Evolutionary conservation across 2,329 filamentous ascomycete genomes (phyloP), one percentile per base, ranked within the genome.

Genomic region (Cercospora sp.): DNA sequence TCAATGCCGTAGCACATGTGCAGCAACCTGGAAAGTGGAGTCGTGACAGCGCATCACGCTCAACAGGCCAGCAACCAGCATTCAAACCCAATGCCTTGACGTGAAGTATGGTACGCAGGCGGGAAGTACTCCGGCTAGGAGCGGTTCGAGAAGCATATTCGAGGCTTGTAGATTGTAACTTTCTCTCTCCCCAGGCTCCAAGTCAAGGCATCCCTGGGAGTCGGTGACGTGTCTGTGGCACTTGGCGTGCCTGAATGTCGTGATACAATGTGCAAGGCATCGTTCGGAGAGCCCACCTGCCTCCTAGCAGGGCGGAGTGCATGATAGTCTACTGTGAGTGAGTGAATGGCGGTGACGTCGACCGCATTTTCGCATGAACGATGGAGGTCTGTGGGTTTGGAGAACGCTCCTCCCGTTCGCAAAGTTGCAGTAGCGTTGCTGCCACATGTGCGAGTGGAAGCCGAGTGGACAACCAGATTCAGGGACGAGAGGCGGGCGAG

Each of bases 391-490:
- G 12, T 37, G 34, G 10, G 34, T 37, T 37, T 37, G 2, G 34
- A 37, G 13, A 37, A 37, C 5, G 34, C 34, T 58, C 55, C 28
- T 34, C 24, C 55, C 26, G 55, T 58, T 30, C 26, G 55, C 55
- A 51, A 43, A 32, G 37, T 12, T 61, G 61, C 61, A 63, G 61
- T 53, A 63, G 61, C 61, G 55, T 26, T 49, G 45, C 61, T 32
- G 40, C 13, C 24, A 53, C 40, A 51, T 45, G 40, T 49, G 59
- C 59, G 59, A 49, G 21, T 13, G 21, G 45, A 51, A 43, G 37
- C 40, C 59, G 40, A 61, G 13, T 40, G 16, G 32, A 59, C 63
- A 65, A 65, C 63, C 63, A 65, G 34, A 65, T 65, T 65, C 63
- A 65, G 63, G 63, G 63, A 58, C 40, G 61, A 24, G 26, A 16